Evolutionary conservation across 2,329 filamentous ascomycete species (phyloP).

Genomic region (Fusarium sambucinum): DNA sequence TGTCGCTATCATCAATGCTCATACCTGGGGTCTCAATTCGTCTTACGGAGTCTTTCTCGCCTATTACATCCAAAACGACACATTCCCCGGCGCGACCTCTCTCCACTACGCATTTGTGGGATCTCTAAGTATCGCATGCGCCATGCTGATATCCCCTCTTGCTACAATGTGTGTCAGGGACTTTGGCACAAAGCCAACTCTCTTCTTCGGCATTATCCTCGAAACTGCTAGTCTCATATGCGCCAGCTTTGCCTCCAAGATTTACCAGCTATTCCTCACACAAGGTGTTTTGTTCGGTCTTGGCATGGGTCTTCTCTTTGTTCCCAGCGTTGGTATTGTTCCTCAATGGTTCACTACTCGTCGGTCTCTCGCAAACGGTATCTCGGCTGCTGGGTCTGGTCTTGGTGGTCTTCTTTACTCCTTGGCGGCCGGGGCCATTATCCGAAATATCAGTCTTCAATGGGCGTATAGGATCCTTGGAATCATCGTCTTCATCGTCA

Average conservation of each 20-base stretch:
- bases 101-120: constrained; percentile 84
- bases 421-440: constrained; percentile 76
- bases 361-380: constrained; percentile 76
- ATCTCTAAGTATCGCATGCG: constrained; percentile 54
- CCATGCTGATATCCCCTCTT: constrained; percentile 75
- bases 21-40: constrained; percentile 80
- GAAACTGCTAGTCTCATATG: constrained; percentile 74
- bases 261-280: constrained; percentile 81
- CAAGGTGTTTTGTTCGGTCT: constrained; percentile 83
- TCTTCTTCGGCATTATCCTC: constrained; percentile 73
- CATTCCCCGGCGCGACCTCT: constrained; percentile 71
- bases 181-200: constrained; percentile 72
- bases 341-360: constrained; percentile 80
- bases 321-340: constrained; percentile 73
- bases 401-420: constrained; percentile 80
- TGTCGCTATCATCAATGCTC: constrained; percentile 68
- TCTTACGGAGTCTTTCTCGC: constrained; percentile 66
- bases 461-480: constrained; percentile 77
- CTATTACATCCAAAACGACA: constrained; percentile 67
- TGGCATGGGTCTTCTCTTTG: constrained; percentile 82
- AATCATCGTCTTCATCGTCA: constrained; percentile 73
- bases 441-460: constrained; percentile 69
- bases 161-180: constrained; percentile 71
- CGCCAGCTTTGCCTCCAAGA: constrained; percentile 74
- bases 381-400: constrained; percentile 76